A percentile compares a stretch with the other conserved stretches of the same genome.
Evolutionary conservation across 495 filamentous ascomycete species (phyloP).

Genomic region (Eremomyces bilateralis): DNA sequence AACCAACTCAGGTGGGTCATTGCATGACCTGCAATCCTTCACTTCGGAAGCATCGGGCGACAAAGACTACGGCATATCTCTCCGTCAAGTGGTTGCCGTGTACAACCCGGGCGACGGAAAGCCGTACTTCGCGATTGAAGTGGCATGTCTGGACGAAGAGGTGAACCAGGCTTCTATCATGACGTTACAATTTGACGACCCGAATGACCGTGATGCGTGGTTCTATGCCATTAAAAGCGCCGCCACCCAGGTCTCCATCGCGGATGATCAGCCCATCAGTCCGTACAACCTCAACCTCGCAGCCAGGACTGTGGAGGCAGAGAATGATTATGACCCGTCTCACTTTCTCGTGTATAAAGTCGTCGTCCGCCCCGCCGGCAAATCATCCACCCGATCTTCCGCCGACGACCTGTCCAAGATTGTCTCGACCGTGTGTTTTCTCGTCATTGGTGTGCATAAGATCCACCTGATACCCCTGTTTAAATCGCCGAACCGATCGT

Average conservation of each 20-base stretch:
- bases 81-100: constrained; percentile 54
- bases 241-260: constrained; percentile 31
- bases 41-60: constrained; percentile 23
- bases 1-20: constrained; percentile 34
- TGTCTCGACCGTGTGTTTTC: constrained; percentile 53
- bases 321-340: constrained; percentile 49
- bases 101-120: constrained; percentile 61
- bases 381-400: constrained; percentile 36
- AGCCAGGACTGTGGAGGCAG: constrained; percentile 41
- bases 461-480: constrained; percentile 60
- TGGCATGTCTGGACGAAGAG: constrained; percentile 56
- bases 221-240: constrained; percentile 43
- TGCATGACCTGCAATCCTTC: constrained; percentile 36
- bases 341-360: constrained; percentile 68
- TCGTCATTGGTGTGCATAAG: constrained; percentile 66
- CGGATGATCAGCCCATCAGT: constrained; percentile 32
- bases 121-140: constrained; percentile 59
- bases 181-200: constrained; percentile 49
- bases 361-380: constrained; percentile 45
- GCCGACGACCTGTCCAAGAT: constrained; percentile 60
- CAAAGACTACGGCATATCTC: constrained; percentile 35
- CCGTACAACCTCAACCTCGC: constrained; percentile 40
- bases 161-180: constrained; percentile 33
- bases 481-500: constrained; percentile 30
- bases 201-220: constrained; percentile 56